These are phyloP conservation scores for Debaryomyces hansenii DNA, from an alignment of 805 yeast genomes.

Conservation along the genomic window DNA sequence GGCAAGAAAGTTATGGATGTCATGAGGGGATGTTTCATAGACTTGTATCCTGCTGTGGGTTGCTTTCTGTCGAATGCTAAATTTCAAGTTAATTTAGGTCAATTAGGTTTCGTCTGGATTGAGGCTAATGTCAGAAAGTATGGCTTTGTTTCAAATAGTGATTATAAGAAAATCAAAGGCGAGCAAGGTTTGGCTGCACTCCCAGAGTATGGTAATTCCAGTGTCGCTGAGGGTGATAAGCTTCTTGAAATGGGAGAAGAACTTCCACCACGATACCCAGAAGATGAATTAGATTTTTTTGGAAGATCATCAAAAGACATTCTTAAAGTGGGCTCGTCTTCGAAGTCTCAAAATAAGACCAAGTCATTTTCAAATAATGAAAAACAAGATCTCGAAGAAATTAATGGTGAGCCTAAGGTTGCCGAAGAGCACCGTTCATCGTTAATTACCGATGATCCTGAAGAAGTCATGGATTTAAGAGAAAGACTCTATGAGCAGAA, in stretches of 20 bases:
- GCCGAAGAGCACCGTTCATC: conserved; percentile 9
- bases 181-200: conserved; percentile 39
- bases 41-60: conserved; percentile 56
- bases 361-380: conserved; percentile 2
- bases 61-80: conserved; percentile 44
- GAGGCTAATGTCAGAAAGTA: conserved; percentile 54
- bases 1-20: conserved; percentile 55
- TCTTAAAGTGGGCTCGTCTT: conserved; percentile 29
- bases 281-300: conserved; percentile 61
- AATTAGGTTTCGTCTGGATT: conserved; percentile 47
- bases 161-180: conserved; percentile 34
- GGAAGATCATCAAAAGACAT: conserved; percentile 37
- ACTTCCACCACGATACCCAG: conserved; percentile 70
- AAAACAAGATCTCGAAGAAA: conserved; percentile 9
- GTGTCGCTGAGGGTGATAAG: conserved; percentile 42
- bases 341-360: conserved; percentile 12
- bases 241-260: conserved; percentile 71
- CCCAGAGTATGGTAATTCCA: conserved; percentile 42
- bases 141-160: conserved; percentile 54
- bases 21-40: conserved; percentile 47
- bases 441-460: conserved; percentile 29
- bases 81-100: conserved; percentile 45
- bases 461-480: conserved; percentile 34
- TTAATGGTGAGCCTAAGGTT: conserved; percentile 7
- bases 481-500: conserved; percentile 32